Base-by-base conservation (phyloP, 306 rosid genomes). In the Alnus rubra region DNA sequence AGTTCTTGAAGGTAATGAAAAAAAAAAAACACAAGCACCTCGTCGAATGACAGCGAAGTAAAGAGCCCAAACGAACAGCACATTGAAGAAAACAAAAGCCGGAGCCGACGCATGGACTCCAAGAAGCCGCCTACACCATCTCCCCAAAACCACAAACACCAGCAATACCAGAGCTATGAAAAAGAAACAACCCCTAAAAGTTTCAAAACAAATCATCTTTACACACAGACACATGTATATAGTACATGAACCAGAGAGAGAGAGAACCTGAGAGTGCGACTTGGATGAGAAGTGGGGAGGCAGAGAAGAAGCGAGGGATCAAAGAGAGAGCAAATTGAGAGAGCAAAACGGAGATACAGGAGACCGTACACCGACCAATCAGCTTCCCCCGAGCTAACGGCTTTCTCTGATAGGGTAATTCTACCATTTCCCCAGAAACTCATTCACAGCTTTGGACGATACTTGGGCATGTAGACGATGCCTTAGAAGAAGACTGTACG, bases 11-110 rank as follows among this genome's bases (percentile, higher is more conserved):
- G 23, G 7, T 6, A 18, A 1, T 0, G 23, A 2, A 51, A 68
- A 76, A 55, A 55, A 60, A 42, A 31, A 11, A 19, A 11, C 47
- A 47, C n/a, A 28, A 72, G 5, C 48, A 83, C 91, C 86, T 68
- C 77, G 73, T 69, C 91, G 77, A 71, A 88, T 64, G 68, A 80
- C 60, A 73, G 79, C 65, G 23, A 83, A 5, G 67, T 88, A 85
- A 56, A 83, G 64, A 12, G 79, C 77, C 89, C 91, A 88, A 69
- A 85, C 6, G 37, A 88, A 88, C 28, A 85, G 76, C 60, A 83
- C 55, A 45, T 30, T 85, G 84, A 78, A 85, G 84, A 88, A 69
- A 28, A 88, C 89, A 64, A 85, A 78, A 70, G 91, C 91, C 5
- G 89, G 80, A 55, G 91, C 87, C 0, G 87, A 85, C 7, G 81